Conservation (phyloP, 495 filamentous ascomycete species). For the Neurospora intermedia region DNA sequence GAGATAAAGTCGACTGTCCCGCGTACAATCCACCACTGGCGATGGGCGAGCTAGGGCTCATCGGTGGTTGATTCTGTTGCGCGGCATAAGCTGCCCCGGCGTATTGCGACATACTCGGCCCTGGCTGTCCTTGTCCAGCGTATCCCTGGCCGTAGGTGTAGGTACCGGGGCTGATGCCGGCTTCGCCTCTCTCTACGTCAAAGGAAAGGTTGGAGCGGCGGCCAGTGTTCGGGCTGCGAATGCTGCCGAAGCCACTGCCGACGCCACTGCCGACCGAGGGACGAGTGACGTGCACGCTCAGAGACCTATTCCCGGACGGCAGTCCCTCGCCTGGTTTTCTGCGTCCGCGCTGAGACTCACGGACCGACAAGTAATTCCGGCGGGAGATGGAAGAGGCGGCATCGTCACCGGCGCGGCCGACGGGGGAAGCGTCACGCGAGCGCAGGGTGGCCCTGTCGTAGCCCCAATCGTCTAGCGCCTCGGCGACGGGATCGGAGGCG, state of each 20-base stretch:
- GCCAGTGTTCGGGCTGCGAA: background rate
- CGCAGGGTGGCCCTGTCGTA: constrained; percentile 26
- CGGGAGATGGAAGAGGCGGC: constrained; percentile 8
- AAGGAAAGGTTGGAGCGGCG: constrained; percentile 9
- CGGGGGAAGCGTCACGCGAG: constrained; percentile 18
- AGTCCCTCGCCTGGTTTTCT: constrained; percentile 32
- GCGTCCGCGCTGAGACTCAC: constrained; percentile 35
- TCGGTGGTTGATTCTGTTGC: background rate
- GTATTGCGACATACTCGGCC: constrained; percentile 11
- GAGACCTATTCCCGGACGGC: constrained; percentile 16
- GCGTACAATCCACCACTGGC: background rate
- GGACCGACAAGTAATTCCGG: constrained; percentile 17
- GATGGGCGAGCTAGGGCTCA: background rate
- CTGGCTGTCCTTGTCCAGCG: background rate
- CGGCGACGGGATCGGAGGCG: constrained; percentile 21
- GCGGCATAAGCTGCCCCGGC: constrained; percentile 15
- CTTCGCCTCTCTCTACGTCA: constrained; percentile 20
- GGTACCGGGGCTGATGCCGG: constrained; percentile 3
- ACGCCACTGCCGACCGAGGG: constrained; percentile 2
- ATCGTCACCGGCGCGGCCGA: constrained; percentile 20
- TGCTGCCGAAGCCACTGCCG: constrained; percentile 1
- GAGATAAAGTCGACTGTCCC: background rate
- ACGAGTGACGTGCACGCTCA: constrained; percentile 26
- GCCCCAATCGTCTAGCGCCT: constrained; percentile 31
- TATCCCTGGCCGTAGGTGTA: background rate